Conservation (phyloP, 23 red algal species). For the Gracilaria domingensis region DNA sequence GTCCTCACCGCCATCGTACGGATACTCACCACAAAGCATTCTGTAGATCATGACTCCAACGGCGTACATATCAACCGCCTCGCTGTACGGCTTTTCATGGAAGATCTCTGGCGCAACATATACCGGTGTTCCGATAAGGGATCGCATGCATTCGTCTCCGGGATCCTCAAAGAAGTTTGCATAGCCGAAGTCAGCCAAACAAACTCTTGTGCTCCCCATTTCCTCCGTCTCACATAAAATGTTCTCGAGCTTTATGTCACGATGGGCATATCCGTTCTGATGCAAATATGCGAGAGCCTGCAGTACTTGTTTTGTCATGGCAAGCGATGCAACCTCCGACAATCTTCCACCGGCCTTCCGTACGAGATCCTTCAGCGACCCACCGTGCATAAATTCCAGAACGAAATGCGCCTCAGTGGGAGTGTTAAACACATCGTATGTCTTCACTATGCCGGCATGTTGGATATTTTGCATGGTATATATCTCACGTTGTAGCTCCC, state of each 20-base stretch:
- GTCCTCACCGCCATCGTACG: slow-evolving; percentile 88
- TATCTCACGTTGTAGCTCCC: slow-evolving; percentile 61
- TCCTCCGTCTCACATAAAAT: slow-evolving; percentile 49
- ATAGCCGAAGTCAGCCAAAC: slow-evolving; percentile 84
- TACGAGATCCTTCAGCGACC: slow-evolving; percentile 58
- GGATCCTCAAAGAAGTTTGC: slow-evolving; percentile 70
- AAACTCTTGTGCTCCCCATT: slow-evolving; percentile 16
- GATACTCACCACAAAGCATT: slow-evolving; percentile 93
- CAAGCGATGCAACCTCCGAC: background rate
- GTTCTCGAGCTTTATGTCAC: slow-evolving; percentile 63
- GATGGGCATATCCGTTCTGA: slow-evolving; percentile 36
- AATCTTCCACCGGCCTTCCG: slow-evolving; percentile 30
- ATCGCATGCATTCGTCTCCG: slow-evolving; percentile 24
- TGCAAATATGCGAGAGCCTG: slow-evolving; percentile 38
- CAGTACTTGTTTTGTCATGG: slow-evolving; percentile 25
- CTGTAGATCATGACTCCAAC: slow-evolving; percentile 89
- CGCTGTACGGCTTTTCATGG: slow-evolving; percentile 72
- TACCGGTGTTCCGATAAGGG: slow-evolving; percentile 85
- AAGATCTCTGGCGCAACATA: slow-evolving; percentile 96
- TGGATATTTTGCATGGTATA: slow-evolving; percentile 10
- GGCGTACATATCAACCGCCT: slow-evolving; percentile 87
- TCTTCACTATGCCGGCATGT: slow-evolving; percentile 30
- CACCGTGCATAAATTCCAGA: slow-evolving; percentile 70
- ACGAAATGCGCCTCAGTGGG: slow-evolving; percentile 42
- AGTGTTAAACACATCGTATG: slow-evolving; percentile 39